Conservation (phyloP, 352 stramenopile species). For the Phytophthora citrophthora region DNA sequence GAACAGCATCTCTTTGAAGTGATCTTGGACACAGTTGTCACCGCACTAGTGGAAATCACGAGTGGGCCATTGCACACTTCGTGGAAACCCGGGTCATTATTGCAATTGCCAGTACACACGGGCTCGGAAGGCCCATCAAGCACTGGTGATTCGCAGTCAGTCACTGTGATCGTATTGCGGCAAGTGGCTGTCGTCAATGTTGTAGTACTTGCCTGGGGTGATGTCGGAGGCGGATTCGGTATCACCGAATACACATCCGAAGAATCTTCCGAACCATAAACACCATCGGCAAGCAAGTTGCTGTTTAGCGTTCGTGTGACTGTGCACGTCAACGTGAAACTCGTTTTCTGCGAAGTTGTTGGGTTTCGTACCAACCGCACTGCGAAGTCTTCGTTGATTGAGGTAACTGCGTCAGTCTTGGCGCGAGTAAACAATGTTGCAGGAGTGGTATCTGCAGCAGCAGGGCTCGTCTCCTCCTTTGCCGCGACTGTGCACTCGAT, state of each 20-base stretch:
- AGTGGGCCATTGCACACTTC: slow-evolving; percentile 53
- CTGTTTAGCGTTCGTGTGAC: slow-evolving; percentile 33
- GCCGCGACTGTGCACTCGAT: background rate
- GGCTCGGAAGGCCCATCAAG: slow-evolving; percentile 8
- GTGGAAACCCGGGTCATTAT: slow-evolving; percentile 25
- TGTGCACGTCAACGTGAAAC: slow-evolving; percentile 41
- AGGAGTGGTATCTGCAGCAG: too few relatives aligned
- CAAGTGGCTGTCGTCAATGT: slow-evolving; percentile 38
- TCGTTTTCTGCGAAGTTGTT: slow-evolving; percentile 39
- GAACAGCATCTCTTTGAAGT: slow-evolving; percentile 46
- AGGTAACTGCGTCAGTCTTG: background rate
- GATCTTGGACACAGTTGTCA: slow-evolving; percentile 15
- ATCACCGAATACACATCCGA: too few relatives aligned
- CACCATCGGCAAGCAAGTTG: background rate
- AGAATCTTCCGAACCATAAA: too few relatives aligned
- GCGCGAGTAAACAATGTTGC: too few relatives aligned
- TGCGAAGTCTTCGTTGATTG: slow-evolving; percentile 37
- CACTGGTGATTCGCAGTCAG: slow-evolving; percentile 54
- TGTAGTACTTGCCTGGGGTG: too few relatives aligned
- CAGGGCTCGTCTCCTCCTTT: background rate
- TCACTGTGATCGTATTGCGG: slow-evolving; percentile 41
- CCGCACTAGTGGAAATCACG: slow-evolving; percentile 28
- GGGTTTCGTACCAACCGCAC: slow-evolving; percentile 53
- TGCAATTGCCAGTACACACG: too few relatives aligned
- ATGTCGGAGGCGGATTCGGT: background rate